Conservation (phyloP, 179 eudicot species). For the Drosera spatulata region DNA sequence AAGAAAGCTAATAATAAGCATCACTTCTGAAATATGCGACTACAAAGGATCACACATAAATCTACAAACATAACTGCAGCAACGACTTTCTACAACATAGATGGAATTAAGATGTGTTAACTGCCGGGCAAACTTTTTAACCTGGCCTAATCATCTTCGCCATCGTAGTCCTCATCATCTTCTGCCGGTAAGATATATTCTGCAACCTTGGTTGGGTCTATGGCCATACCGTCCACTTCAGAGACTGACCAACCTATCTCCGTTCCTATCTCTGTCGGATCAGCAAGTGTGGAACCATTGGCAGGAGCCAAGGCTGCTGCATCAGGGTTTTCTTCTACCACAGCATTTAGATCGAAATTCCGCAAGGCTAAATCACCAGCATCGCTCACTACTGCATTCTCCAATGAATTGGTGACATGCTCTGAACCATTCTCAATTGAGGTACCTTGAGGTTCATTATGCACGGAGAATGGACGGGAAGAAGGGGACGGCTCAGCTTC, state of each 20-base stretch:
- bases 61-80: too few species aligned
- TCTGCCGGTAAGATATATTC: slow-evolving; percentile 32
- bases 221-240: slow-evolving; percentile 44
- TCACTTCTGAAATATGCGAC: too few species aligned
- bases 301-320: background rate
- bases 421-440: slow-evolving; percentile 7
- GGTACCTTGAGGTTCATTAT: slow-evolving; percentile 5
- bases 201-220: slow-evolving; percentile 36
- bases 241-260: slow-evolving; percentile 19
- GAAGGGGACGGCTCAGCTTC: slow-evolving; percentile 27
- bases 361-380: slow-evolving; percentile 15
- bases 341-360: slow-evolving; percentile 34
- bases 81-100: too few species aligned
- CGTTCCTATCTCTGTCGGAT: slow-evolving; percentile 17
- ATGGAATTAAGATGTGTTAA: too few species aligned
- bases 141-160: slow-evolving; percentile 6
- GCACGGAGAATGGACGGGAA: slow-evolving; percentile 16
- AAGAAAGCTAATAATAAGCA: too few species aligned
- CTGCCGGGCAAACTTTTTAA: too few species aligned
- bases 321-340: slow-evolving; percentile 22
- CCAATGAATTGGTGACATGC: slow-evolving; percentile 19
- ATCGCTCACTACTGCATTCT: slow-evolving; percentile 17
- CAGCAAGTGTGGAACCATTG: slow-evolving; percentile 8
- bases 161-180: slow-evolving; percentile 40
- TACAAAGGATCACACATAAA: too few species aligned